Conservation (phyloP, 345 rosid genomes). For the Pistacia integerrima region DNA sequence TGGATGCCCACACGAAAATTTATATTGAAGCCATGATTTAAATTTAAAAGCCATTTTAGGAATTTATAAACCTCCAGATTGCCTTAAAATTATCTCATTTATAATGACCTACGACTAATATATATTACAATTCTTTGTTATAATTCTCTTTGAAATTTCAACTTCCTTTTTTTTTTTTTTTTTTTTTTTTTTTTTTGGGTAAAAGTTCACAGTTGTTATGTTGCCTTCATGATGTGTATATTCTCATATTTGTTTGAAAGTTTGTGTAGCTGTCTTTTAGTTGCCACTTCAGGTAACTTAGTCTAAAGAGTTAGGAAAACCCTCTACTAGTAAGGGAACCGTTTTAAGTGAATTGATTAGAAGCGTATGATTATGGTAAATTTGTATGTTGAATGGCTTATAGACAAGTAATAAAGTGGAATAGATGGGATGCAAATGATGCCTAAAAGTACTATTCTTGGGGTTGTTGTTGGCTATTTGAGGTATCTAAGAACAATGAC, state of each 20-base stretch:
- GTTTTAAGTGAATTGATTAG: background rate
- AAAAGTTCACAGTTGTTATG: no score
- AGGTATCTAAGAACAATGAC: background rate
- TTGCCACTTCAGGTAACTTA: no score
- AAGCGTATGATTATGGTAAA: background rate
- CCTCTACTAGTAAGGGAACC: no score
- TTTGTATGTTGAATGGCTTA: background rate
- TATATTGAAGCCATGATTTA: background rate
- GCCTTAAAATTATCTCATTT: background rate
- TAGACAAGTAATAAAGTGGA: no score
- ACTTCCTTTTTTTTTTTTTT: background rate
- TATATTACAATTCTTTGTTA: background rate
- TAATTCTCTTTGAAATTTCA: background rate
- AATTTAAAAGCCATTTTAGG: background rate
- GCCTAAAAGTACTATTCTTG: background rate
- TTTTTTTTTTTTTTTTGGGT: background rate
- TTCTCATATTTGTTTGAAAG: no score
- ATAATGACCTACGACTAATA: background rate
- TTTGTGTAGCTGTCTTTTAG: no score
- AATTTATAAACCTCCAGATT: background rate
- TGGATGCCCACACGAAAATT: no score
- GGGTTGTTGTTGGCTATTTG: background rate
- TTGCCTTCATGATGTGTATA: no score
- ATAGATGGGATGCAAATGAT: background rate
- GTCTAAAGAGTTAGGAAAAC: no score